Evolutionary conservation across 2,329 filamentous ascomycete genomes (phyloP), one percentile per base, ranked within the genome.

Genomic region (Pseudogymnoascus sp.): DNA sequence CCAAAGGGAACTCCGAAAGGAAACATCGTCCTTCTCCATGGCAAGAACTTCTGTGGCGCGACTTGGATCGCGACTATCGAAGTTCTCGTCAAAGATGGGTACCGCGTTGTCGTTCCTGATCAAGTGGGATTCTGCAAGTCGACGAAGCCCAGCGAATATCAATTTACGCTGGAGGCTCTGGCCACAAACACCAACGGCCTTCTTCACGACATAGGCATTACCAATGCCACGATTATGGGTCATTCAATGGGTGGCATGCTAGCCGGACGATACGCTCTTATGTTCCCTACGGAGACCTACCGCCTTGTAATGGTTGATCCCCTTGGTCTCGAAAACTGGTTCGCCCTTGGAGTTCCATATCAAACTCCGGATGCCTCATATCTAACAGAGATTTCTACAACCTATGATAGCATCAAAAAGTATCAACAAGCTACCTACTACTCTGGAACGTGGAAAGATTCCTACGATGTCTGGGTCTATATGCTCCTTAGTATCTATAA

Each of bases 71-170:
- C 70, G 14, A 83, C 81, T 10, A 78, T 79, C n/a, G 65, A 70
- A 10, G 70, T 73, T 10, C 76, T 84, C 61, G 68, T 74, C 3
- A 65, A 67, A 1, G 70, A 69, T 31, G 82, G 81, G 43, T 83
- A 81, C 67, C 79, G 82, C 41, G 79, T 84, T 61, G 77, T 84
- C 61, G 72, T 81, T 2, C 79, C 81, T 0, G 82, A 84, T 66
- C 81, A 84, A 66, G 72, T 84, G 53, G 82, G 82, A 64, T 84
- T 82, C 73, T 84, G 82, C 78, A 84, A 84, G 70, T 83, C 81
- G 12, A 76, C 78, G 22, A 84, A 84, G 71, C 79, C 81, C 0
- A 68, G 68, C 1, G 68, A 69, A 14, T 84, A 84, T 69, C 81
- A 84, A 68, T 83, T 81, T 73, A 81, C 76, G 28, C 73, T 84